These are phyloP conservation scores for Cystobasidium onofrii DNA, from an alignment of 768 basidiomycete genomes.

Conservation along the genomic window DNA sequence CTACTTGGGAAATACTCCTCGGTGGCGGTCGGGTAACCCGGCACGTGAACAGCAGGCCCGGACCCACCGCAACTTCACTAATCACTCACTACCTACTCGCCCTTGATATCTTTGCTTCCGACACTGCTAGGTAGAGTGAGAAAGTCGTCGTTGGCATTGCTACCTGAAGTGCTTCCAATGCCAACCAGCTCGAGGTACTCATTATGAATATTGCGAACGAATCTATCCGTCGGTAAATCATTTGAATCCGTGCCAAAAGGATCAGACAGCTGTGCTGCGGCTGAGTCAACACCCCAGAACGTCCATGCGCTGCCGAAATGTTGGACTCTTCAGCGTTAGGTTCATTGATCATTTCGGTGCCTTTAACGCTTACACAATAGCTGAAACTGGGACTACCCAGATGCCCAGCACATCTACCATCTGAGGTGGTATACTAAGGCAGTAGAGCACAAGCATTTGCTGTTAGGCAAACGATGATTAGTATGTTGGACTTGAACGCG, in stretches of 20 bases:
- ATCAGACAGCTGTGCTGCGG: conserved; percentile 32
- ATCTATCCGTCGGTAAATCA: conserved; percentile 16
- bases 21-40: too few relatives aligned
- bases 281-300: conserved; percentile 31
- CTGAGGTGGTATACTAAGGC: conserved; percentile 28
- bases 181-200: conserved; percentile 27
- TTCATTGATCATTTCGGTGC: not conserved
- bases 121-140: conserved; percentile 4
- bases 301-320: conserved; percentile 13
- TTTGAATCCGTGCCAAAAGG: conserved; percentile 18
- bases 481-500: not conserved
- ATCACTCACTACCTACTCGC: conserved; percentile 4
- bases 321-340: not conserved
- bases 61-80: too few relatives aligned
- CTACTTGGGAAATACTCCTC: too few relatives aligned
- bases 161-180: not conserved
- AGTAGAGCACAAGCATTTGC: conserved; percentile 34
- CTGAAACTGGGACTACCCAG: conserved; percentile 20
- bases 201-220: conserved; percentile 10
- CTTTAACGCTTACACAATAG: conserved; percentile 4
- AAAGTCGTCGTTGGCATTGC: conserved; percentile 23
- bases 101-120: conserved; percentile 1
- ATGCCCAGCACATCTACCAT: conserved; percentile 27
- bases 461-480: not conserved
- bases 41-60: too few relatives aligned